Conservation (phyloP, 2,329 filamentous ascomycete species). For the Phoma sp. region DNA sequence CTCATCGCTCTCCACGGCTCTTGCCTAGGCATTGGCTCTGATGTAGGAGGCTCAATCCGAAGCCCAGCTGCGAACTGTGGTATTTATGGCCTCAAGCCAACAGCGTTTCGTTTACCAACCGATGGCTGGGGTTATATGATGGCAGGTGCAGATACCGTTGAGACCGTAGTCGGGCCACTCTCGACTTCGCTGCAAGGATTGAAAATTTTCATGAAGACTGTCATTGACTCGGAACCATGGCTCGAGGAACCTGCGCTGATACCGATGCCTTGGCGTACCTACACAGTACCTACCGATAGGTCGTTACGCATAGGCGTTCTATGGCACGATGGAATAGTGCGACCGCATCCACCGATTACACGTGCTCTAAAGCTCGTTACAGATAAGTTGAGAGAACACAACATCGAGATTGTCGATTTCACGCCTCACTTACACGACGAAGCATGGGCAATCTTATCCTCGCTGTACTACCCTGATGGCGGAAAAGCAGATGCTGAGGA, state of each 20-base stretch:
- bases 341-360: slow-evolving; percentile 69
- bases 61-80: slow-evolving; percentile 41
- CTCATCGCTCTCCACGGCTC: slow-evolving; percentile 60
- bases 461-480: slow-evolving; percentile 62
- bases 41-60: slow-evolving; percentile 27
- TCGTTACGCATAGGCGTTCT: slow-evolving; percentile 65
- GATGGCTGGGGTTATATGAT: slow-evolving; percentile 53
- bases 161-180: slow-evolving; percentile 61
- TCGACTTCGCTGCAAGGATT: slow-evolving; percentile 61
- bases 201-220: slow-evolving; percentile 59
- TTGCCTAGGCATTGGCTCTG: slow-evolving; percentile 57
- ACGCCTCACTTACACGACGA: slow-evolving; percentile 57
- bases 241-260: slow-evolving; percentile 62
- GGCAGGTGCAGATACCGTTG: slow-evolving; percentile 55
- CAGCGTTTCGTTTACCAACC: slow-evolving; percentile 52
- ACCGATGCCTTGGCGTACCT: slow-evolving; percentile 62
- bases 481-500: slow-evolving; percentile 60
- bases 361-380: slow-evolving; percentile 60
- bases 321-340: slow-evolving; percentile 69
- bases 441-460: slow-evolving; percentile 56
- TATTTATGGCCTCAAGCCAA: slow-evolving; percentile 51
- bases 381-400: slow-evolving; percentile 51
- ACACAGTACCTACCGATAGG: slow-evolving; percentile 23
- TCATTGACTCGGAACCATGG: slow-evolving; percentile 64
- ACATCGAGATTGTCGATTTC: slow-evolving; percentile 62